A percentile compares a stretch with the other conserved stretches of the same genome.
Evolutionary conservation across 2,329 filamentous ascomycete genomes (phyloP).

Genomic region (Coniochaeta hoffmannii): DNA sequence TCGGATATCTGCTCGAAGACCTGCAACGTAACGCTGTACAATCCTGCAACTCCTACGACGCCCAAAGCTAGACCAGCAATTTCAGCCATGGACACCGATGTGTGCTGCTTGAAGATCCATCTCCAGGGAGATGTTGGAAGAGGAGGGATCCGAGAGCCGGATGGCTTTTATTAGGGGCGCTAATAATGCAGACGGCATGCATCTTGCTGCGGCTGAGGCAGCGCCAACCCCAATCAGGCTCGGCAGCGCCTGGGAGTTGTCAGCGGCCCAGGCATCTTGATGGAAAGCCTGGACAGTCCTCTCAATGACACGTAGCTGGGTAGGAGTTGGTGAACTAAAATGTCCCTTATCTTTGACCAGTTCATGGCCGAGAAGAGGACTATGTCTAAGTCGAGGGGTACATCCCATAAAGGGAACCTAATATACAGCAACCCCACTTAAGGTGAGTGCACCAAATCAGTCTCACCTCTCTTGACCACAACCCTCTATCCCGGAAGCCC

Average conservation of each 20-base stretch:
- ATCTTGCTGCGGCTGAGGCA: neutral
- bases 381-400: too few relatives aligned
- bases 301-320: neutral
- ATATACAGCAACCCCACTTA: too few relatives aligned
- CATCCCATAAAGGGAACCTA: too few relatives aligned
- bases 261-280: neutral
- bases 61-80: neutral
- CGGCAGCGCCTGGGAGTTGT: neutral
- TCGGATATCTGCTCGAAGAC: slow-evolving; percentile 2
- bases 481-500: too few relatives aligned
- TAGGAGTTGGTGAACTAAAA: too few relatives aligned
- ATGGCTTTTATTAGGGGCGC: neutral
- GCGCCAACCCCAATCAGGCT: neutral
- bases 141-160: neutral
- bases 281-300: neutral
- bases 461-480: too few relatives aligned
- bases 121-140: neutral
- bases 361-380: too few relatives aligned
- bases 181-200: neutral
- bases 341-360: too few relatives aligned
- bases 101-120: neutral
- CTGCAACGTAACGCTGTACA: neutral
- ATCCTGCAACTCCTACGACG: neutral
- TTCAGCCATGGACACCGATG: neutral
- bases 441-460: too few relatives aligned